A percentile compares a stretch with the other conserved stretches of the same genome.
Evolutionary conservation across 148 eudicot species (phyloP).

Genomic region (Vaccinium corymbosum): DNA sequence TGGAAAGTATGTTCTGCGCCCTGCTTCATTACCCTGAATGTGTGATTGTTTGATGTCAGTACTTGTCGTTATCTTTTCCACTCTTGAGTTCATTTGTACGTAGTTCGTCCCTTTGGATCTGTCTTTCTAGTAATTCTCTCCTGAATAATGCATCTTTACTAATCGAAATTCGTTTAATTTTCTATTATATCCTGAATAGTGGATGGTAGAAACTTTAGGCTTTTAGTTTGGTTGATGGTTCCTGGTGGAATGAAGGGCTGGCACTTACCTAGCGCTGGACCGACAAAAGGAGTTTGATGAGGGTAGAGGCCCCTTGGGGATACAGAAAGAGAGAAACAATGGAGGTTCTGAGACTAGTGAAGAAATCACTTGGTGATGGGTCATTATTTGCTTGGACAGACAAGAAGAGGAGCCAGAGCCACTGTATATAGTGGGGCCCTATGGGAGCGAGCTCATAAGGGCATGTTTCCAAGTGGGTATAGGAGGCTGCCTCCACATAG

Average conservation of each 20-base stretch:
- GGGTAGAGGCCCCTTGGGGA: neutral
- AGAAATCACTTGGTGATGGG: neutral
- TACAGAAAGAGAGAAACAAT: neutral
- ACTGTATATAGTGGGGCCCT: neutral
- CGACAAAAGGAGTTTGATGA: neutral
- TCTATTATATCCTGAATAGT: neutral
- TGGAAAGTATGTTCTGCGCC: conserved; percentile 14
- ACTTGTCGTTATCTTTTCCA: neutral
- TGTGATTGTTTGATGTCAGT: neutral
- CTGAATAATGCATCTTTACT: too few relatives aligned
- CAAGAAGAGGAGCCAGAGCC: neutral
- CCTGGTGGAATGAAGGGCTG: neutral
- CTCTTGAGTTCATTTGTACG: too few relatives aligned
- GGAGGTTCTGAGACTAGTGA: neutral
- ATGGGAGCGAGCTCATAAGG: neutral
- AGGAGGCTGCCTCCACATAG: neutral
- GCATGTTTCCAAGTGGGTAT: neutral
- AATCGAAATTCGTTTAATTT: neutral
- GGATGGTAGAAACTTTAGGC: neutral
- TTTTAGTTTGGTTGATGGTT: neutral
- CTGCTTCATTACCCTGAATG: neutral
- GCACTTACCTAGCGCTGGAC: neutral
- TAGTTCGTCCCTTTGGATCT: too few relatives aligned
- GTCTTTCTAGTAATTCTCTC: too few relatives aligned
- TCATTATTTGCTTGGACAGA: neutral